Evolutionary conservation across 23 red algal species (phyloP).

Genomic region (Rhodosorus marinus): DNA sequence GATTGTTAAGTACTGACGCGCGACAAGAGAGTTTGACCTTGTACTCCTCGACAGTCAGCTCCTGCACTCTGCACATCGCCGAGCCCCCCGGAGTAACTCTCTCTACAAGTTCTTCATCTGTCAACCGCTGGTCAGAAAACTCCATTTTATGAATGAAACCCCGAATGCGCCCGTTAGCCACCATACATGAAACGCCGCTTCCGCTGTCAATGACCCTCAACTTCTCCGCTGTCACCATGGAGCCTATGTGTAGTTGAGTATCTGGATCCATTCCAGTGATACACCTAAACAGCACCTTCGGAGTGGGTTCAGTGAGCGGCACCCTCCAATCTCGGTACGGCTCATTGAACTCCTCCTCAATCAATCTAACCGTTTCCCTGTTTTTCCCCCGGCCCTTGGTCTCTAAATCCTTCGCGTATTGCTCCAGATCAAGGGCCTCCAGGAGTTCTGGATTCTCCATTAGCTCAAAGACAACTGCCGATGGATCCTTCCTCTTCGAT

Average conservation of each 20-base stretch:
- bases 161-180: too few species aligned
- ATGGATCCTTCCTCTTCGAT: slow-evolving; percentile 1
- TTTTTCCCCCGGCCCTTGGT: slow-evolving; percentile 7
- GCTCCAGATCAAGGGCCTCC: slow-evolving; percentile 31
- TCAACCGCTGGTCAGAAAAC: too few species aligned
- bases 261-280: too few species aligned
- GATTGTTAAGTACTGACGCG: too few species aligned
- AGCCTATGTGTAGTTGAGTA: not conserved
- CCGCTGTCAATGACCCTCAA: slow-evolving; percentile 4
- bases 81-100: too few species aligned
- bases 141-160: too few species aligned
- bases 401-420: slow-evolving; percentile 51
- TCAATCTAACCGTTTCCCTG: slow-evolving; percentile 22
- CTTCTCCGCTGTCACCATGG: slow-evolving; percentile 19
- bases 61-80: too few species aligned
- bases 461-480: slow-evolving; percentile 18
- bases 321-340: slow-evolving; percentile 30
- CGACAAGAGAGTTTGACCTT: too few species aligned
- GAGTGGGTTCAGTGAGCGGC: not conserved
- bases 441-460: slow-evolving; percentile 38
- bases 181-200: not conserved
- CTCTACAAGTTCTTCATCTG: too few species aligned
- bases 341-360: slow-evolving; percentile 43
- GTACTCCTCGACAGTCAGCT: too few species aligned
- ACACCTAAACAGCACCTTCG: too few species aligned